Conservation (phyloP, 176 grass and related monocot species). For the Phragmites australis region DNA sequence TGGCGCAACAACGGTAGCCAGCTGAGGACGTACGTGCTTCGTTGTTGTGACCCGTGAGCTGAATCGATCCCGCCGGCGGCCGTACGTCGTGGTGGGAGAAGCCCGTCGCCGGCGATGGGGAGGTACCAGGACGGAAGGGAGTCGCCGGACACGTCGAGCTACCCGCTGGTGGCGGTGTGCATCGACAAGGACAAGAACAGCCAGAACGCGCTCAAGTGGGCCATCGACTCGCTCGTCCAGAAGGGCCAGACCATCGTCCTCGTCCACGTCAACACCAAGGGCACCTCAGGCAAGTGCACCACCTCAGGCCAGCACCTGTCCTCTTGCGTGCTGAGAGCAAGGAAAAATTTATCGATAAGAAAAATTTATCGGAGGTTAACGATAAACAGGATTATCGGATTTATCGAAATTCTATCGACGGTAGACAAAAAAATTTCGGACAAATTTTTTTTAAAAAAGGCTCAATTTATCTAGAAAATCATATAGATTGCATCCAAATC, state of each 20-base stretch:
- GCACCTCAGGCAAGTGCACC: too few relatives aligned
- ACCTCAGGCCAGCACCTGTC: too few relatives aligned
- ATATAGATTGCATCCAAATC: too few relatives aligned
- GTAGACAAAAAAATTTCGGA: too few relatives aligned
- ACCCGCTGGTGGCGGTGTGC: constrained; percentile 71
- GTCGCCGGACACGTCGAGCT: background rate
- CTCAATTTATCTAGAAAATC: too few relatives aligned
- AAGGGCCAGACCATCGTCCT: constrained; percentile 77
- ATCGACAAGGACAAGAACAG: constrained; percentile 87
- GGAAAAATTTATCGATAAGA: too few relatives aligned
- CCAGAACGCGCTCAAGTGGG: constrained; percentile 81
- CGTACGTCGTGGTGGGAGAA: background rate
- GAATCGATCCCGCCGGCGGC: background rate
- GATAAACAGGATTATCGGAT: too few relatives aligned
- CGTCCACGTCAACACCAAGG: constrained; percentile 81
- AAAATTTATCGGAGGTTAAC: too few relatives aligned
- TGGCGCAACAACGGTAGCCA: background rate
- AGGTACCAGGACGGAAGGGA: constrained; percentile 39
- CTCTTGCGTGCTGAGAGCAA: too few relatives aligned
- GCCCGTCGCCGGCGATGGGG: constrained; percentile 43
- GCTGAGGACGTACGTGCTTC: background rate
- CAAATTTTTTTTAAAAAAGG: too few relatives aligned
- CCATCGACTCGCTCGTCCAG: constrained; percentile 54
- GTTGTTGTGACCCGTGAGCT: constrained; percentile 2
- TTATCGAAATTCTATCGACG: too few relatives aligned